Evolutionary conservation across 139 green algal species (phyloP).

Genomic region (Chlamydomonas urium): DNA sequence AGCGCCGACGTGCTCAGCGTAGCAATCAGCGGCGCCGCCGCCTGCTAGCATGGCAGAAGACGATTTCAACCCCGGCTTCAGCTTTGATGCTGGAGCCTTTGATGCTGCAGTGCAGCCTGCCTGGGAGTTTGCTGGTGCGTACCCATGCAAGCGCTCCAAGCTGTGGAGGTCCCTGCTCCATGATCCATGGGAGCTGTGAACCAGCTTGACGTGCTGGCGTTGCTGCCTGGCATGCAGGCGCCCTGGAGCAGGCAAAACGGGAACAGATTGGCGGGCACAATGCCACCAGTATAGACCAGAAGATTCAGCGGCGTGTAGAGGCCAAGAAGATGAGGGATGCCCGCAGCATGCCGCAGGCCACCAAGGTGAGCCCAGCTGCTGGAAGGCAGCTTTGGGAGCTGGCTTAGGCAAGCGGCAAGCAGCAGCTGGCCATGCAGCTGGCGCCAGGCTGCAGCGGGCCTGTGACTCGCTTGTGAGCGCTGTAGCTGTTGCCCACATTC

Average conservation of each 20-base stretch:
- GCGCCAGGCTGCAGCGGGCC: background rate
- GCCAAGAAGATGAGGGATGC: constrained; percentile 1
- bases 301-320: constrained; percentile 45
- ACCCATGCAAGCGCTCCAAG: background rate
- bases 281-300: constrained; percentile 63
- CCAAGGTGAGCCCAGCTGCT: no score
- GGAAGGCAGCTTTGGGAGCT: no score
- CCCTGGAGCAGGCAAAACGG: constrained; percentile 46
- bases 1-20: no score
- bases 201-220: background rate
- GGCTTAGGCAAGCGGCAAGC: background rate
- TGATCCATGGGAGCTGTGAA: background rate
- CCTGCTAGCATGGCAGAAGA: constrained; percentile 9
- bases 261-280: constrained; percentile 12
- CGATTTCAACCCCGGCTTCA: constrained; percentile 67
- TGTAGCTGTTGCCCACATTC: background rate
- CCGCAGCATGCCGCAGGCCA: background rate
- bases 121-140: constrained; percentile 72
- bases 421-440: background rate
- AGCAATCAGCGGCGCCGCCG: no score
- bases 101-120: constrained; percentile 50
- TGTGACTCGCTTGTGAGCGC: background rate
- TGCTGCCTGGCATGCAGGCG: constrained; percentile 25
- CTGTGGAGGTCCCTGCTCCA: background rate
- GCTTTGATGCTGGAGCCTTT: constrained; percentile 52